Evolutionary conservation across 495 filamentous ascomycete genomes (phyloP).

Genomic region (Trichoderma orchidacearum): DNA sequence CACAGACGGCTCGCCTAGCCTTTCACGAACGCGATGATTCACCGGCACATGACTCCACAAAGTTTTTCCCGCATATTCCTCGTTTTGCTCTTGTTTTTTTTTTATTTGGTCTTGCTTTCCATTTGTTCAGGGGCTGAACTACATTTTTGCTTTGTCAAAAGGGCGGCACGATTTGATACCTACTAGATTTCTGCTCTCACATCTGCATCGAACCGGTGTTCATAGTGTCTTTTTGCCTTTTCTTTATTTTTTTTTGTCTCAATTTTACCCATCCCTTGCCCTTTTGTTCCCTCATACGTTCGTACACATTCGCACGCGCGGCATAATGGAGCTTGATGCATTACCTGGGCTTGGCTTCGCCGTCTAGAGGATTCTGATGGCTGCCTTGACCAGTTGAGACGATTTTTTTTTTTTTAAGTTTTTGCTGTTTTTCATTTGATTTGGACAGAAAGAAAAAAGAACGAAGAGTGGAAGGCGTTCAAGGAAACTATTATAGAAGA

Average conservation of each 20-base stretch:
- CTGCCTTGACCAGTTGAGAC: not conserved
- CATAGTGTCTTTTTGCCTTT: not conserved
- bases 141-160: not conserved
- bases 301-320: not conserved
- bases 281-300: not conserved
- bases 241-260: not conserved
- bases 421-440: not conserved
- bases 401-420: not conserved
- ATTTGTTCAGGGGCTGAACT: not conserved
- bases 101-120: not conserved
- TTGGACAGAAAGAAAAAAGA: constrained; percentile 1
- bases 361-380: not conserved
- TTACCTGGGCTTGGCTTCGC: not conserved
- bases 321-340: not conserved
- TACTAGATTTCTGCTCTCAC: constrained; percentile 2
- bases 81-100: not conserved
- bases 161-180: constrained; percentile 1
- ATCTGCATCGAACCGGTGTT: constrained; percentile 3
- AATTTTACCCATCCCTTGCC: not conserved
- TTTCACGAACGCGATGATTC: not conserved
- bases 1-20: not conserved
- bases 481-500: constrained; percentile 2
- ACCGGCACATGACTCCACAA: not conserved
- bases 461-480: not conserved
- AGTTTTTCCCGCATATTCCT: not conserved